Evolutionary conservation across 495 filamentous ascomycete genomes (phyloP), one percentile per base, ranked within the genome.

Genomic region (Aspergillus ellipticus): DNA sequence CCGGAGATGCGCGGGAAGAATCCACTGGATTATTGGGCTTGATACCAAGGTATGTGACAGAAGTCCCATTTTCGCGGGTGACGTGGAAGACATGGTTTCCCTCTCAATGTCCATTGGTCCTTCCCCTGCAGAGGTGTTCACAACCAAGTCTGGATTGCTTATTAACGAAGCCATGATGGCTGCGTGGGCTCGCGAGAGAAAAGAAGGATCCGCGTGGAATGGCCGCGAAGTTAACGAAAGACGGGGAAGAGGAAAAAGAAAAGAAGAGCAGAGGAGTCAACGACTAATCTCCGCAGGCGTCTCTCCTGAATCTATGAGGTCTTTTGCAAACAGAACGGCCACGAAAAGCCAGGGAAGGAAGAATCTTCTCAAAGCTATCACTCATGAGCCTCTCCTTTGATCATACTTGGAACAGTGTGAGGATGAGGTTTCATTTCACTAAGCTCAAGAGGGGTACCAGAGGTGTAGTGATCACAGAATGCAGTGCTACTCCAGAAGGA

Each of bases 1-100:
- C 42, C 91, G 78, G 49, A 97, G 78, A 55, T 87, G 82, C 8
- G 87, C 89, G 9, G 93, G 92, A 11, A 96, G 69, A 35, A 97
- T 89, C 70, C 82, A 86, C 62, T 89, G 87, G 56, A 89, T 81
- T 20, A 86, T 75, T 1, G 90, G 86, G 53, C 89, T 96, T 46
- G 83, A 79, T 41, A 94, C 69, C 15, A 95, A 61, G 3, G 93
- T 96, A 61, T 80, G 83, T 2, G 89, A 87, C 24, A 97, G 77
- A 26, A 97, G 47, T 1, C 90, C 94, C 20, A 67, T 51, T 49
- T 33, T 63, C 26, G 60, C 19, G 16, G 42, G 46, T 29, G 53
- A 15, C 19, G 39, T 43, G 8, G 49, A 43, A 33, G 37, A 31
- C 4, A 28, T 19, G 17, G 39, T 9, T 22, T 55, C 50, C n/a